A percentile compares a stretch with the other conserved stretches of the same genome.
Conservation (phyloP, 495 filamentous ascomycete genomes). For the Bathelium albidoporum region DNA sequence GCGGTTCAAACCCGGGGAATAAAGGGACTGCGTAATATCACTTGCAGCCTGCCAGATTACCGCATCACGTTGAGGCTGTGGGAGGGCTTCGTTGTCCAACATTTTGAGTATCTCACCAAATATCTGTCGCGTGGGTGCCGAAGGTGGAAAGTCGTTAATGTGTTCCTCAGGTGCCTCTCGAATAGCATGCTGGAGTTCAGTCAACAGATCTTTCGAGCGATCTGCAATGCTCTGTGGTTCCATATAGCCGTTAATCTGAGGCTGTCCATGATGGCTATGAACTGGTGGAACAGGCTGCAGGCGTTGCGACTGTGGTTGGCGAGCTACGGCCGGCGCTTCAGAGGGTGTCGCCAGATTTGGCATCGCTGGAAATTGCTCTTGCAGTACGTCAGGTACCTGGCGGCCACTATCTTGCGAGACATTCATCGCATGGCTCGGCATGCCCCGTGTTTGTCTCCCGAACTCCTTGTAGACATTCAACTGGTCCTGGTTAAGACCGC, state of each 20-base stretch:
- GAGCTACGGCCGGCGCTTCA: constrained; percentile 64
- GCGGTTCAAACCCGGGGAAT: constrained; percentile 44
- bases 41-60: constrained; percentile 1
- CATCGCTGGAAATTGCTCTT: constrained; percentile 69
- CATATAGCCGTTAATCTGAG: constrained; percentile 54
- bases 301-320: constrained; percentile 52
- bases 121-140: constrained; percentile 22
- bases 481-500: constrained; percentile 80
- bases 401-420: constrained; percentile 48
- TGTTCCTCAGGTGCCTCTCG: constrained; percentile 58
- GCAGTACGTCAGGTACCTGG: constrained; percentile 63
- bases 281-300: constrained; percentile 29
- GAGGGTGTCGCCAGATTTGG: constrained; percentile 70
- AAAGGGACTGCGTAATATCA: constrained; percentile 34
- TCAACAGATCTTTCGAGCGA: constrained; percentile 56
- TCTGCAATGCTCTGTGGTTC: constrained; percentile 55
- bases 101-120: constrained; percentile 42
- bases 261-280: constrained; percentile 25
- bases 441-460: constrained; percentile 62
- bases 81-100: constrained; percentile 30
- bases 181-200: constrained; percentile 55
- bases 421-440: constrained; percentile 45
- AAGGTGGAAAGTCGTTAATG: constrained; percentile 50
- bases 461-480: constrained; percentile 95
- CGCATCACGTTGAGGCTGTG: not conserved